phyloP scores from a whole-genome alignment of 2,329 filamentous ascomycete species.

The Diaporthe velutina region DNA sequence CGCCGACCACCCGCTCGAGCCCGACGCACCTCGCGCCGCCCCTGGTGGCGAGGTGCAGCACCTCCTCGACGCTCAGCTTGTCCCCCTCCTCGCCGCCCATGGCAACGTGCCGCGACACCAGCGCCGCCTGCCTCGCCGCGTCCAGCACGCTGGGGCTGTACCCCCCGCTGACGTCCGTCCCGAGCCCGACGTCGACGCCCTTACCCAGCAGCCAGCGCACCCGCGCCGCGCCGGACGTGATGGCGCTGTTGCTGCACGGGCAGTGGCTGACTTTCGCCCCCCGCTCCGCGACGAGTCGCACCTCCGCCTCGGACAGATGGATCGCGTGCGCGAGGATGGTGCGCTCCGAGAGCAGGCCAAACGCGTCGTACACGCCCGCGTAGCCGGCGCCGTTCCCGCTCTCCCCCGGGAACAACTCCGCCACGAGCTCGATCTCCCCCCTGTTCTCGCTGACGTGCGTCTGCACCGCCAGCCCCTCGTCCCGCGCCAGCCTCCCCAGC shows the following conservation, averaged over 20 bases:
- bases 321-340: conserved; percentile 91
- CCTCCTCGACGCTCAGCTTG: conserved; percentile 88
- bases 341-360: conserved; percentile 75
- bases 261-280: conserved; percentile 84
- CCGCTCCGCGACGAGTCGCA: conserved; percentile 70
- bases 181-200: conserved; percentile 85
- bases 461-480: conserved; percentile 78
- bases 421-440: conserved; percentile 79
- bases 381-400: conserved; percentile 62
- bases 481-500: conserved; percentile 74
- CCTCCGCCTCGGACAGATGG: conserved; percentile 78
- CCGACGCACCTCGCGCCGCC: conserved; percentile 88
- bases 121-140: conserved; percentile 82
- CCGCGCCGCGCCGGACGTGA: conserved; percentile 83
- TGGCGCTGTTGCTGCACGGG: conserved; percentile 85
- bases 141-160: conserved; percentile 87
- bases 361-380: conserved; percentile 81
- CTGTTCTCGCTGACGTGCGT: conserved; percentile 92
- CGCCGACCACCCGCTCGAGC: conserved; percentile 78
- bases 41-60: conserved; percentile 86
- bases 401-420: conserved; percentile 72
- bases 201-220: conserved; percentile 81
- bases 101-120: conserved; percentile 81
- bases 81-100: conserved; percentile 68
- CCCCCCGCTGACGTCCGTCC: conserved; percentile 92